Evolutionary conservation across 768 basidiomycete species (phyloP), one percentile per base, ranked within the genome.

Genomic region (Auricularia sp.): DNA sequence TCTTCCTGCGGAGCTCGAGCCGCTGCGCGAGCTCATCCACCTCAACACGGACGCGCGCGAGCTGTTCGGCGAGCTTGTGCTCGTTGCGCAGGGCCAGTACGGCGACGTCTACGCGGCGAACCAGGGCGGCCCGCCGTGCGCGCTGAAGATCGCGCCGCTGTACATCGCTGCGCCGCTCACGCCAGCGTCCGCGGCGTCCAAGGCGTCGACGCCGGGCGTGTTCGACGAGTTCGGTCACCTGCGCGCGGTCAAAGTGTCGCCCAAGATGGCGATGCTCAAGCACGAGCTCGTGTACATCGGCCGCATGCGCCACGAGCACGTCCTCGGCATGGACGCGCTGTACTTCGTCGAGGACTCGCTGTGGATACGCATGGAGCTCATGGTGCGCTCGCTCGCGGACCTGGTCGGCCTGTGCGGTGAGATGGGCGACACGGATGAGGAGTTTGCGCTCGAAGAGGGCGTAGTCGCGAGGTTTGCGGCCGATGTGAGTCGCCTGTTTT

Each of bases 331-430:
- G 77, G 89, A 90, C 70, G 83, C 80, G 54, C 74, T 90, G 29
- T 90, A 90, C 73, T 71, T 86, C 3, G 77, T 78, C 42, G 77
- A 74, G 54, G 77, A 78, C 63, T 82, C 85, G 65, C 74, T 94
- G 44, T 94, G 92, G 92, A 87, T 94, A 61, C 78, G 87, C 67
- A 94, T 94, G 92, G 90, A 92, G 73, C 82, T 93, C 37, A 92
- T 94, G 91, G 90, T 92, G 70, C 81, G 90, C 67, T 92, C 90
- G 71, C 77, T 94, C 68, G 92, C 92, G 69, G 92, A 94, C 72
- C 81, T 94, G 58, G 79, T 93, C 16, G 83, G 79, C 16, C 73
- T 92, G 21, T 29, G 29, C 10, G 83, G 83, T 6, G 81, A 77
- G 13, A 7, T 59, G 8, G 56, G 34, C 21, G 56, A 29, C 24